These are phyloP conservation scores for Amanita jacksonii DNA, from an alignment of 768 basidiomycete species.

Conservation along the genomic window DNA sequence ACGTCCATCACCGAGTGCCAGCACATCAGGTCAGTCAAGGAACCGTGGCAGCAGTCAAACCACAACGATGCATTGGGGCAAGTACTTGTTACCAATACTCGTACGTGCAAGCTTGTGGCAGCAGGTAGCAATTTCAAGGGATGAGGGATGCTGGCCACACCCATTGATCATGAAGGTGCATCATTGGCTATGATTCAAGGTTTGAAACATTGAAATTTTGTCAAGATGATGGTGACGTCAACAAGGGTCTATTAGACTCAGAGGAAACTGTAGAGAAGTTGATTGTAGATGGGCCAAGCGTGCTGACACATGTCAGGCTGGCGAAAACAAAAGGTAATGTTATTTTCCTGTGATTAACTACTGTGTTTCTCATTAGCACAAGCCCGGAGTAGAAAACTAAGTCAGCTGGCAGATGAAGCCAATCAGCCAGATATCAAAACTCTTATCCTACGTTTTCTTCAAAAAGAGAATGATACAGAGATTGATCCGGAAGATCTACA, in stretches of 20 bases:
- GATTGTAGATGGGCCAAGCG: slow-evolving; percentile 3
- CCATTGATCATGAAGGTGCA: slow-evolving; percentile 1
- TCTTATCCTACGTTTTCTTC: slow-evolving; percentile 12
- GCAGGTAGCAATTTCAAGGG: slow-evolving; percentile 10
- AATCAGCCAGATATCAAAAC: slow-evolving; percentile 9
- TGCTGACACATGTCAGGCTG: not conserved
- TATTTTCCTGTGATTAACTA: not conserved
- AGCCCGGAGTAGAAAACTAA: not conserved
- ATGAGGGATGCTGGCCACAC: not conserved
- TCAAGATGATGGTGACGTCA: not conserved
- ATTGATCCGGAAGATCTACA: not conserved
- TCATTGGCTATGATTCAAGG: not conserved
- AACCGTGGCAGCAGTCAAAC: slow-evolving; percentile 15
- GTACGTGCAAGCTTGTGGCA: not conserved
- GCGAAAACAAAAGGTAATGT: not conserved
- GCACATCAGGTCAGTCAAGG: slow-evolving; percentile 12
- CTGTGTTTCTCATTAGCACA: not conserved
- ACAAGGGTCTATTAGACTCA: not conserved
- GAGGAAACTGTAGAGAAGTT: slow-evolving; percentile 4
- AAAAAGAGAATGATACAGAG: slow-evolving; percentile 10
- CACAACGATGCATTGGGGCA: slow-evolving; percentile 14
- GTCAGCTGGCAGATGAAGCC: slow-evolving; percentile 2
- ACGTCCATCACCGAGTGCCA: slow-evolving; percentile 14
- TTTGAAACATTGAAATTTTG: not conserved
- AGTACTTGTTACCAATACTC: slow-evolving; percentile 15